Conservation (phyloP, 345 rosid species). For the Eucalyptus grandis region DNA sequence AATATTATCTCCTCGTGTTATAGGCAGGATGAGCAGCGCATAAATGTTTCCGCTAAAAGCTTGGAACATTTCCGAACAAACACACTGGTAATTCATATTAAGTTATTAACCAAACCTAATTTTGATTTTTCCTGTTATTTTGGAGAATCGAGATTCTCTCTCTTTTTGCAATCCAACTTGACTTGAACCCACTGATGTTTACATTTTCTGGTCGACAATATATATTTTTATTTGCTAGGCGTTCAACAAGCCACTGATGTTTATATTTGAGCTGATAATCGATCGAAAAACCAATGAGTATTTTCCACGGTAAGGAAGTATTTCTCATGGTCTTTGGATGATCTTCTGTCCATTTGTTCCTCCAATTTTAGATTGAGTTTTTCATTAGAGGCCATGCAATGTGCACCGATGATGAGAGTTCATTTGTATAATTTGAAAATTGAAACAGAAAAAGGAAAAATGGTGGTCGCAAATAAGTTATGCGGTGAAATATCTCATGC, state of each 20-base stretch:
- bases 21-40: too few relatives aligned
- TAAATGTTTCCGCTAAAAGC: too few relatives aligned
- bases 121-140: neutral
- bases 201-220: neutral
- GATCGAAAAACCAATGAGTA: neutral
- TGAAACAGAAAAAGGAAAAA: too few relatives aligned
- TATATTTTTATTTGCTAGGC: too few relatives aligned
- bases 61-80: too few relatives aligned
- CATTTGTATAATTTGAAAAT: too few relatives aligned
- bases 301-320: neutral
- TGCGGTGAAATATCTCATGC: too few relatives aligned
- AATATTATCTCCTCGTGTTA: neutral
- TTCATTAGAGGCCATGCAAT: neutral
- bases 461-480: too few relatives aligned
- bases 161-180: neutral
- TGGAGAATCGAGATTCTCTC: too few relatives aligned
- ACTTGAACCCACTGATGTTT: neutral
- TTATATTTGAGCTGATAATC: neutral
- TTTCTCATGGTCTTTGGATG: neutral
- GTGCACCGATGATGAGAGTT: too few relatives aligned
- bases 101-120: neutral
- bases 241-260: neutral
- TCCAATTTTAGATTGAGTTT: neutral
- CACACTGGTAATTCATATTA: too few relatives aligned
- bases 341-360: neutral